phyloP scores from a whole-genome alignment of 768 basidiomycete species.

The Auriscalpium vulgare region DNA sequence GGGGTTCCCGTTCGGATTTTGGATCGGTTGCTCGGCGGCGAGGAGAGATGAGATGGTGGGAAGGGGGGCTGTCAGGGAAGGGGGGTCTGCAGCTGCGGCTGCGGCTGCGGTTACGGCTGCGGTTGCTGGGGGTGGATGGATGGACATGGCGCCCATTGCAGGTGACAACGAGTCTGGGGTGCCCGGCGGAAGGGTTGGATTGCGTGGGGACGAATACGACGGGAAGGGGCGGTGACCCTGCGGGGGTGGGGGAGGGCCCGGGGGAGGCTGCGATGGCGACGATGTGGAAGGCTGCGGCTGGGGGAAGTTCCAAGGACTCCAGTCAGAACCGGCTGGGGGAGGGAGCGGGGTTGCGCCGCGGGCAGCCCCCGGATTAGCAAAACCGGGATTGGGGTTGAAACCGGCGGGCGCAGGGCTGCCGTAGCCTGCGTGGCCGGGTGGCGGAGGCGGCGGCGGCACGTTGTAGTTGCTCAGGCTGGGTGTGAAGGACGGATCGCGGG shows the following conservation, averaged over 20 bases:
- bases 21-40: constrained; percentile 41
- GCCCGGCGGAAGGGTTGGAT: constrained; percentile 16
- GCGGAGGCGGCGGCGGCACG: constrained; percentile 17
- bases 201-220: constrained; percentile 14
- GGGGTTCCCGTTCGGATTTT: constrained; percentile 49
- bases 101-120: constrained; percentile 17
- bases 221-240: constrained; percentile 17
- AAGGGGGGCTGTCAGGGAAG: constrained; percentile 58
- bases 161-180: neutral
- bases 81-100: constrained; percentile 21
- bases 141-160: constrained; percentile 14
- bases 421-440: constrained; percentile 2
- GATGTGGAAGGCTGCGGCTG: constrained; percentile 13
- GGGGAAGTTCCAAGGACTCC: constrained; percentile 23
- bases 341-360: constrained; percentile 11
- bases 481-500: constrained; percentile 13
- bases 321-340: constrained; percentile 14
- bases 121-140: constrained; percentile 8
- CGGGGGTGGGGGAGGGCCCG: constrained; percentile 16
- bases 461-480: constrained; percentile 14
- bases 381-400: constrained; percentile 14
- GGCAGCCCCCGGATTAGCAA: constrained; percentile 6
- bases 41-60: constrained; percentile 57
- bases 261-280: constrained; percentile 11
- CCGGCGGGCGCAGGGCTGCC: constrained; percentile 16